These are phyloP conservation scores for Pleurotus pulmonarius DNA, from an alignment of 768 basidiomycete genomes.

Conservation along the genomic window DNA sequence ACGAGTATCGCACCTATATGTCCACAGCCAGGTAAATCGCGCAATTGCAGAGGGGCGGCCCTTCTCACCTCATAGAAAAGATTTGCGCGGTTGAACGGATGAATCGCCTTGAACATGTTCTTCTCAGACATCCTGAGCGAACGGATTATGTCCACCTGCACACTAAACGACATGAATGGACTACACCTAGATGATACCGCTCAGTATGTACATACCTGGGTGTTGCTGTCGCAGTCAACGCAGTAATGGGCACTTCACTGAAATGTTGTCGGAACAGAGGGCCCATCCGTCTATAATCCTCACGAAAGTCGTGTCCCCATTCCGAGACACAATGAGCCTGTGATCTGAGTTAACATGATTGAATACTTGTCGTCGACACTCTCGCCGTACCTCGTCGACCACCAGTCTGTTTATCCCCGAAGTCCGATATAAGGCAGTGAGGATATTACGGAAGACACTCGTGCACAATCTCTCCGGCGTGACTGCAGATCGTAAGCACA, in stretches of 20 bases:
- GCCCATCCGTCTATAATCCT: constrained; percentile 70
- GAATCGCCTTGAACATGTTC: constrained; percentile 58
- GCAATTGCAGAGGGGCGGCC: neutral
- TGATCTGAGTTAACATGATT: neutral
- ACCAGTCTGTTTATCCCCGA: constrained; percentile 68
- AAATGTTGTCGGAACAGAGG: constrained; percentile 58
- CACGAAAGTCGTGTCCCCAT: constrained; percentile 83
- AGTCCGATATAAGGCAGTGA: constrained; percentile 49
- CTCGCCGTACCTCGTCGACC: constrained; percentile 64
- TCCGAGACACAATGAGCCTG: constrained; percentile 89
- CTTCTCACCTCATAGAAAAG: constrained; percentile 71
- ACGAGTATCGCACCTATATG: constrained; percentile 63
- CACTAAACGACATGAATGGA: constrained; percentile 35
- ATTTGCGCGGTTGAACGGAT: constrained; percentile 80
- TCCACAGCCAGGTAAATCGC: neutral
- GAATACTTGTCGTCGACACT: too few species aligned
- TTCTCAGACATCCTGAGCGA: constrained; percentile 58
- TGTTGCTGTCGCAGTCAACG: constrained; percentile 82
- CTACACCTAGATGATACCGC: neutral
- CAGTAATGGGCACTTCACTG: constrained; percentile 78
- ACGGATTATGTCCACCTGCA: constrained; percentile 68
- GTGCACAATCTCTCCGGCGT: constrained; percentile 74
- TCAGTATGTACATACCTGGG: constrained; percentile 38
- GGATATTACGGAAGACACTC: constrained; percentile 45
- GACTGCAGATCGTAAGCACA: constrained; percentile 31